A percentile compares a stretch with the other conserved stretches of the same genome.
Conservation (phyloP, 768 basidiomycete genomes). For the Trametes cingulata region DNA sequence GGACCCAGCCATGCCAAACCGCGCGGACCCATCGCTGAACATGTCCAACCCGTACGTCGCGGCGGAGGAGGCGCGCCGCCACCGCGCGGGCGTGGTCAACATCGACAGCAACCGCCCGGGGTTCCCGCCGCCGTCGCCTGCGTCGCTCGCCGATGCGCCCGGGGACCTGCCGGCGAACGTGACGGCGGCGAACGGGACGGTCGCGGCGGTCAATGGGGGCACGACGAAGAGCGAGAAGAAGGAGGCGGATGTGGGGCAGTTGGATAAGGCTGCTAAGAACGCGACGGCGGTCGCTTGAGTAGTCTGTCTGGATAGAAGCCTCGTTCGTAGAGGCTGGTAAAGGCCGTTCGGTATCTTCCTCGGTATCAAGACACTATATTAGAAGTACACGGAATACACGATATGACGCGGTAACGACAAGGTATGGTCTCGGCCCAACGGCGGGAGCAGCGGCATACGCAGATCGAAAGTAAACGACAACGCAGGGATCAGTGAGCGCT, state of each 20-base stretch:
- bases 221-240: neutral
- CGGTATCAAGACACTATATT: neutral
- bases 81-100: conserved; percentile 26
- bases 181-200: conserved; percentile 8
- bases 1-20: neutral
- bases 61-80: conserved; percentile 13
- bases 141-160: neutral
- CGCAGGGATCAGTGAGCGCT: neutral
- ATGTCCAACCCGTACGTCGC: conserved; percentile 16
- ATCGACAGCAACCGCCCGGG: conserved; percentile 32
- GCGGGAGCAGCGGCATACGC: no score
- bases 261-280: no score
- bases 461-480: neutral
- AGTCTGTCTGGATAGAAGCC: no score
- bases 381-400: no score
- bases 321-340: no score
- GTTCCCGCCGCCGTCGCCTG: neutral
- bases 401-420: neutral
- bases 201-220: no score
- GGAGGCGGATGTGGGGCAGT: no score
- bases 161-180: neutral
- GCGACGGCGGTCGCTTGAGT: neutral
- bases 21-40: conserved; percentile 13
- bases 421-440: no score
- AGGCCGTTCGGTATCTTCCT: no score